Evolutionary conservation across 441 rosid genomes (phyloP), one percentile per base, ranked within the genome.

Genomic region (Aleurites moluccanus): DNA sequence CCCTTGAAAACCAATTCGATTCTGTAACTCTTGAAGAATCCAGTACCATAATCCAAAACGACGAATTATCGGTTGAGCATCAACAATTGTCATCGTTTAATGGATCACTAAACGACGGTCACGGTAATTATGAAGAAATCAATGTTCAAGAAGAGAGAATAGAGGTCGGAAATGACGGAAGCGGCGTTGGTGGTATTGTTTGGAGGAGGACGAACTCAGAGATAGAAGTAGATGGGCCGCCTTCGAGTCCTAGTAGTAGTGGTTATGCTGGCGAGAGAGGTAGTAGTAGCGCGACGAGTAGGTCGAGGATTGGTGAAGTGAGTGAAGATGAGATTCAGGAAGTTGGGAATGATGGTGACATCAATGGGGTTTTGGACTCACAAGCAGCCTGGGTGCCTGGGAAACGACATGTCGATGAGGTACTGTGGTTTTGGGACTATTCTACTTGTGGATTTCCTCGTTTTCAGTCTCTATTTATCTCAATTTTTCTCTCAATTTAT

Each of bases 261-360:
- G 98, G 98, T 18, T 95, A 95, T 69, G 99, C 91, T 8, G 97
- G 95, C 35, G 99, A 89, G 86, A 89, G 97, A 87, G 98, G 97
- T 60, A 95, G 88, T 40, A 87, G 97, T 74, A 85, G 91, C 72
- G 87, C 87, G 13, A 85, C 88, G 52, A 82, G 85, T 64, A 85
- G 75, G 74, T 88, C 91, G 49, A 81, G 84, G 61, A 64, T 73
- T 65, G 88, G 80, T 6, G 93, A 86, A 13, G 78, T 64, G 7
- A 82, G 84, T 25, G 94, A 89, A 38, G 92, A 81, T 74, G 97
- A 87, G 84, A 91, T 93, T 77, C 85, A 80, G 76, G 93, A 86
- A 87, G 82, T 77, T 62, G 78, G 76, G 69, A 82, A 74, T 35
- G 84, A 75, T 72, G 75, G 77, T 35, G 79, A 74, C n/a, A 66